Evolutionary conservation across 2,329 filamentous ascomycete genomes (phyloP), one percentile per base, ranked within the genome.

Genomic region (Stachybotrys elegans): DNA sequence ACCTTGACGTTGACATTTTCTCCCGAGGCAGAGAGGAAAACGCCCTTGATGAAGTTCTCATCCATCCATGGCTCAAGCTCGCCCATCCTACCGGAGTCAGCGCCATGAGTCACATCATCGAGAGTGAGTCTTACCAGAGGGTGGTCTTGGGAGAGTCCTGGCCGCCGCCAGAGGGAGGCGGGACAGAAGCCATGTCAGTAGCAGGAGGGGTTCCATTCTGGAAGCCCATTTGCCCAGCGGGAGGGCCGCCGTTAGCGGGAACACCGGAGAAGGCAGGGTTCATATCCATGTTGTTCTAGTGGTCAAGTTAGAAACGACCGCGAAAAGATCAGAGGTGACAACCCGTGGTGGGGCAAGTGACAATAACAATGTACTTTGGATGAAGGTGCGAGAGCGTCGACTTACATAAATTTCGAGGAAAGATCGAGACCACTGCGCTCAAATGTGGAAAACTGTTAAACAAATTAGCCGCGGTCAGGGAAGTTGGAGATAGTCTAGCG

Each of bases 61-160:
- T 98, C 93, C 72, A 98, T 97, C 93, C 93, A 98, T 22, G 90
- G 88, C 69, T 97, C 92, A 51, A 98, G 85, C 67, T 98, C 93
- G 56, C 93, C 93, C 93, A 98, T 98, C 92, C 91, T 95, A 50
- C n/a, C n/a, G n/a, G n/a, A n/a, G n/a, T n/a, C 19, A 31, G 21
- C 1, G 7, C 5, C 2, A 25, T 61, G 9, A 62, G 50, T n/a
- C 6, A 14, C 11, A 16, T 13, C 5, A 8, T 2, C 4, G 13
- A 3, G 5, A 8, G 42, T 5, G 6, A 1, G 5, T 20, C 70
- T 51, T 66, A 79, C 76, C 77, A 81, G 3, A 81, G 71, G 38
- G 77, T 72, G n/a, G 67, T 81, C 67, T 81, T 80, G 45, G 75
- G 70, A 40, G 73, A 62, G 47, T 80, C 76, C 40, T 60, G 65